Evolutionary conservation across 2,329 filamentous ascomycete genomes (phyloP).

Genomic region (Shiraia sp.): DNA sequence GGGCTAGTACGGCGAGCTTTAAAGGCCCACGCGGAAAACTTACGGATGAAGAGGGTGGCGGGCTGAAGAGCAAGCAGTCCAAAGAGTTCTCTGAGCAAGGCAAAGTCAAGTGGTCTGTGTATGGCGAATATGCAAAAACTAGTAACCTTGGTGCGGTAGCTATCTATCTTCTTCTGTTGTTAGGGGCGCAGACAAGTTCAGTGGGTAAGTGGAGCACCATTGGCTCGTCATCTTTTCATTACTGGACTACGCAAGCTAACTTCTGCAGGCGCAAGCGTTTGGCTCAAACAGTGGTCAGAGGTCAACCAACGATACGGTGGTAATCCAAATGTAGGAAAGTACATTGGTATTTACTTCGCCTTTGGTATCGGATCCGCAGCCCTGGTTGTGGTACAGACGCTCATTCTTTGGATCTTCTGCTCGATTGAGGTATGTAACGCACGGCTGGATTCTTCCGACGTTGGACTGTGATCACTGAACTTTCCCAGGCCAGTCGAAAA

Average conservation of each 20-base stretch:
- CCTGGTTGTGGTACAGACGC: conserved; percentile 85
- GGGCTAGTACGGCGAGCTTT: conserved; percentile 91
- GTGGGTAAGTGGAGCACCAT: conserved; percentile 62
- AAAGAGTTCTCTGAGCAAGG: conserved; percentile 93
- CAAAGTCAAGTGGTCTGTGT: conserved; percentile 97
- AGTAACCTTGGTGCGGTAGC: conserved; percentile 85
- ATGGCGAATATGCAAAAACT: conserved; percentile 90
- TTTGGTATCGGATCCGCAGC: conserved; percentile 86
- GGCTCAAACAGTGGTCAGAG: conserved; percentile 94
- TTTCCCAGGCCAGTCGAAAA: conserved; percentile 79
- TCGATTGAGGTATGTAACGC: conserved; percentile 80
- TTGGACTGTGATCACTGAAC: conserved; percentile 27
- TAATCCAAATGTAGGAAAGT: conserved; percentile 82
- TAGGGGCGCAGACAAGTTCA: conserved; percentile 79
- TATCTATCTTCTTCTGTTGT: conserved; percentile 75
- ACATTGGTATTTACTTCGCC: conserved; percentile 92
- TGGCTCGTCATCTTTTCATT: conserved; percentile 24
- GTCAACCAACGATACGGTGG: conserved; percentile 67
- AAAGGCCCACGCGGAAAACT: conserved; percentile 82
- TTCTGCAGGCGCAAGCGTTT: conserved; percentile 72
- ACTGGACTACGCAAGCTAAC: conserved; percentile 23
- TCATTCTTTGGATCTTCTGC: conserved; percentile 99
- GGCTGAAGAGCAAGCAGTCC: conserved; percentile 76
- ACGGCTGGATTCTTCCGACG: conserved; percentile 5
- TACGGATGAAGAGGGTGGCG: conserved; percentile 78